Percentiles rank a stretch among this genome's conserved stretches.
phyloP scores from a whole-genome alignment of 139 green algal genomes.

The Coccomyxa sp. region DNA sequence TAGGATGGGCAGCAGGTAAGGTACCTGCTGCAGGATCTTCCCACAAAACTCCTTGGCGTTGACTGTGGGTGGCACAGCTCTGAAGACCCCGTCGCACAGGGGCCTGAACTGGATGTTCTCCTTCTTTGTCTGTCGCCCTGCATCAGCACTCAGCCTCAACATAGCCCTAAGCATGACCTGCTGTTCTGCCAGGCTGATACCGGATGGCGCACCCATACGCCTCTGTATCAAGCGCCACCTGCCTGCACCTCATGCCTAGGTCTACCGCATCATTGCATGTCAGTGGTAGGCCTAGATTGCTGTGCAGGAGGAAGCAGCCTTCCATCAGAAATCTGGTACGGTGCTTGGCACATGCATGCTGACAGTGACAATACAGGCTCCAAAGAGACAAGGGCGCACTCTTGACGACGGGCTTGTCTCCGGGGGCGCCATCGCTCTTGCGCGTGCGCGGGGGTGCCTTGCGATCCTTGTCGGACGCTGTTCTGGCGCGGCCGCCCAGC shows the following conservation, averaged over 20 bases:
- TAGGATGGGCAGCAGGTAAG: neutral
- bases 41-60: neutral
- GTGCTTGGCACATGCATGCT: neutral
- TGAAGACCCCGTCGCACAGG: constrained; percentile 42
- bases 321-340: neutral
- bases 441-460: neutral
- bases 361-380: no score
- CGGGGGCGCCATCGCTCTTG: neutral
- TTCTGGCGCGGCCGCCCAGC: constrained; percentile 11
- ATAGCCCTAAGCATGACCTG: no score
- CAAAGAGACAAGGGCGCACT: no score
- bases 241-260: neutral
- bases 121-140: neutral
- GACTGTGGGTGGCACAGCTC: constrained; percentile 21
- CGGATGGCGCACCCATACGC: neutral
- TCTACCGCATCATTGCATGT: neutral
- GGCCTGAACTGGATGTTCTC: constrained; percentile 18
- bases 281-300: neutral
- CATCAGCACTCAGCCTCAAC: neutral
- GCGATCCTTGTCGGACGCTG: neutral
- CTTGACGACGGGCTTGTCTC: neutral
- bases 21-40: constrained; percentile 11
- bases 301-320: neutral
- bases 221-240: neutral
- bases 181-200: no score